Percentiles rank a stretch among this genome's conserved stretches.
Evolutionary conservation across 2,329 filamentous ascomycete species (phyloP).

Genomic region (Penicillium sp.): DNA sequence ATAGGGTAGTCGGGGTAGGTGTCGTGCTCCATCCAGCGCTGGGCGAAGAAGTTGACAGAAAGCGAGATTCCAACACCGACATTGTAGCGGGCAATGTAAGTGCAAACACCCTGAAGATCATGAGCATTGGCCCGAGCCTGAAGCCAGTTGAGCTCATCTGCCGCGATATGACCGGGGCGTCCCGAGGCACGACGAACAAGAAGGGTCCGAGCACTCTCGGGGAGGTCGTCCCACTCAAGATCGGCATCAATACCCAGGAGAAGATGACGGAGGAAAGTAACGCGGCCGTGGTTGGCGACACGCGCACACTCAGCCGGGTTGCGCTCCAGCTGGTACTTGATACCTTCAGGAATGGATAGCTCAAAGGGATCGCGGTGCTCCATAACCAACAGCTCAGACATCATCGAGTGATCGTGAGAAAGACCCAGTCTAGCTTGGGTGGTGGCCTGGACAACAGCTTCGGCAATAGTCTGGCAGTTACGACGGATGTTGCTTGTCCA

Average conservation of each 20-base stretch:
- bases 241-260: not conserved
- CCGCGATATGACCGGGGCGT: not conserved
- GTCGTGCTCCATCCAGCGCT: constrained; percentile 1
- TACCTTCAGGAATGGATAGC: constrained; percentile 1
- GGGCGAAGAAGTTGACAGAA: not conserved
- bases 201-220: not conserved
- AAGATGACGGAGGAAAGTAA: constrained; percentile 5
- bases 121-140: not conserved
- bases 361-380: not conserved
- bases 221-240: constrained; percentile 1
- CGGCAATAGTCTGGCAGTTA: constrained; percentile 2
- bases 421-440: not conserved
- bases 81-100: constrained; percentile 3
- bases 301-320: constrained; percentile 1
- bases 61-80: not conserved
- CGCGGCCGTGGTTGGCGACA: not conserved
- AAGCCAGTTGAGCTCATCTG: not conserved
- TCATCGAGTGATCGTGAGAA: constrained; percentile 4
- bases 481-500: constrained; percentile 1
- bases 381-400: not conserved
- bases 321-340: constrained; percentile 2
- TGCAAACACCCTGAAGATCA: not conserved
- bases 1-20: not conserved
- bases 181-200: not conserved
- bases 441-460: constrained; percentile 1